Percentiles rank a stretch among this genome's conserved stretches.
These are phyloP conservation scores for Yamadazyma atlantica DNA, from an alignment of 1,139 yeast genomes.

Conservation along the genomic window DNA sequence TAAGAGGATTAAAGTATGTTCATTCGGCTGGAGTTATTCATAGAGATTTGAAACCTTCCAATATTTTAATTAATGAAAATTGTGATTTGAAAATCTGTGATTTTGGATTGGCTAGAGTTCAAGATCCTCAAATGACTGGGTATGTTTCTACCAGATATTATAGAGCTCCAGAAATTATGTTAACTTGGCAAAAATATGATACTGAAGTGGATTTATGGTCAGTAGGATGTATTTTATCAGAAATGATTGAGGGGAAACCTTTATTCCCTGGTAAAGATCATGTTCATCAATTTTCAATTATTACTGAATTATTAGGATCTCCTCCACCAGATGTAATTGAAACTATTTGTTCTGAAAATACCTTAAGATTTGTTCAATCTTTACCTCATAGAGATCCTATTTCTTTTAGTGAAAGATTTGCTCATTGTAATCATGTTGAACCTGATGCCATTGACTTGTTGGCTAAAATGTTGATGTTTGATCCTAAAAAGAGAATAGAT, in stretches of 20 bases:
- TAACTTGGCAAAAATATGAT: constrained; percentile 98
- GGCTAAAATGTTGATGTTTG: constrained; percentile 89
- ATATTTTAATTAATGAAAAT: constrained; percentile 88
- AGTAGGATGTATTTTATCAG: constrained; percentile 98
- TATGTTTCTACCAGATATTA: constrained; percentile 95
- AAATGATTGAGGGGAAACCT: constrained; percentile 99
- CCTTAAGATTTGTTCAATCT: constrained; percentile 89
- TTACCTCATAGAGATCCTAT: constrained; percentile 91
- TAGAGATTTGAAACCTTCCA: constrained; percentile 91
- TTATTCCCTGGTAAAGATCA: constrained; percentile 98
- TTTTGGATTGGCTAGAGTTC: constrained; percentile 94
- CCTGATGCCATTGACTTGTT: constrained; percentile 89
- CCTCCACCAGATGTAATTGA: constrained; percentile 96
- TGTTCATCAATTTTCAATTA: constrained; percentile 95
- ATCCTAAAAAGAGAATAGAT: constrained; percentile 89
- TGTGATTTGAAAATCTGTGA: constrained; percentile 97
- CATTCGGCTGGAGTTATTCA: constrained; percentile 98
- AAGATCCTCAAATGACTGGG: constrained; percentile 99
- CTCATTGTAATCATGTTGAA: constrained; percentile 67
- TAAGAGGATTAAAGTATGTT: constrained; percentile 90
- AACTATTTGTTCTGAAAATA: constrained; percentile 93
- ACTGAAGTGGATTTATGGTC: constrained; percentile 99
- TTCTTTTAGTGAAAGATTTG: constrained; percentile 80
- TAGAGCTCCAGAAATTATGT: constrained; percentile 98
- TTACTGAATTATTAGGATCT: constrained; percentile 92